These are phyloP conservation scores for Fusarium ambrosium DNA, from an alignment of 2,329 filamentous ascomycete species.

Conservation along the genomic window DNA sequence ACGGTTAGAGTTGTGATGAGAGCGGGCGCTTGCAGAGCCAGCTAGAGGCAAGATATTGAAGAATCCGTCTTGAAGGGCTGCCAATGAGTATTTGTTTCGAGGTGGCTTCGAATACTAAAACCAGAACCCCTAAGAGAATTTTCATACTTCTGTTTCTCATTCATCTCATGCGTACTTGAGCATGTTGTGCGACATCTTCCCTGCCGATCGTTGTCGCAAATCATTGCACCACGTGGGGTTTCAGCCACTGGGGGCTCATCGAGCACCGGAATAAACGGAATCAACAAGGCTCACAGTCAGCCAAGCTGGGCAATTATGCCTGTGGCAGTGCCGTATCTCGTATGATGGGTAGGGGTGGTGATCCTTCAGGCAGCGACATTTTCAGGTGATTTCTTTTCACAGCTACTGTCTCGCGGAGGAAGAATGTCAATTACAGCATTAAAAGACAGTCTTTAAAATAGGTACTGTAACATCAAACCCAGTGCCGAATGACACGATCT, in stretches of 20 bases:
- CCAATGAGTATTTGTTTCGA: neutral
- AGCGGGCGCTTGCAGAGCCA: neutral
- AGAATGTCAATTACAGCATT: too few relatives aligned
- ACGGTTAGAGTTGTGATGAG: neutral
- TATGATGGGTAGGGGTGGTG: neutral
- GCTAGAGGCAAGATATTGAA: neutral
- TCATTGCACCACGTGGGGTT: neutral
- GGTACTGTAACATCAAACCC: neutral
- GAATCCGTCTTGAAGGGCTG: neutral
- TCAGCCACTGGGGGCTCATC: neutral
- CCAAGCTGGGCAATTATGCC: neutral
- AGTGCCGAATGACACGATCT: neutral
- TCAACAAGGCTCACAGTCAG: neutral
- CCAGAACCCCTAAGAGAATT: too few relatives aligned
- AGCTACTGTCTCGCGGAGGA: neutral
- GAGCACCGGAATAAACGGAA: neutral
- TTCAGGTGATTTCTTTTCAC: neutral
- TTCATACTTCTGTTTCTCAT: neutral
- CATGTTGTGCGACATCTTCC: neutral
- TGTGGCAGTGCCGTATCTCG: neutral
- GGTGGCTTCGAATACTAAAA: neutral
- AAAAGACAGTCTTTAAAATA: neutral
- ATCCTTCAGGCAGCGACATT: constrained; percentile 1
- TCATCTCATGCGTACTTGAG: too few relatives aligned
- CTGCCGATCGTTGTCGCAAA: neutral